phyloP scores from a whole-genome alignment of 2,329 filamentous ascomycete species.

The Diaporthe ilicicola region DNA sequence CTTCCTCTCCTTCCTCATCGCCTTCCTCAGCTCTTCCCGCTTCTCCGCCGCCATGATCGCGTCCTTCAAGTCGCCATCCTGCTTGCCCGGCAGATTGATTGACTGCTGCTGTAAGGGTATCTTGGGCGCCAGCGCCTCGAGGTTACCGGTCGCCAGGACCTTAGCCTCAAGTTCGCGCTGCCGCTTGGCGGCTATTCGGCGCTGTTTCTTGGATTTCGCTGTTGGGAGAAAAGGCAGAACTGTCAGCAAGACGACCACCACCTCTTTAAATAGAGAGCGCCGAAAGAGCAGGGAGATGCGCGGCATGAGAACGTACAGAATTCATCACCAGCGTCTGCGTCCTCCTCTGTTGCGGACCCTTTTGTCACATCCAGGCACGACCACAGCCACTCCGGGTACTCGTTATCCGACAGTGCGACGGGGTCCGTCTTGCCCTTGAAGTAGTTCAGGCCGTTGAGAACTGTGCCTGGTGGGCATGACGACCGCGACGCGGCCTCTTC shows the following conservation, averaged over 20 bases:
- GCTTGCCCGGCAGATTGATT: constrained; percentile 71
- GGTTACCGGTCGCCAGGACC: constrained; percentile 71
- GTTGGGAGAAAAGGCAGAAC: not conserved
- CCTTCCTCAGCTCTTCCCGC: constrained; percentile 71
- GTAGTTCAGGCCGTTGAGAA: constrained; percentile 79
- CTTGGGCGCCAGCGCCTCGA: constrained; percentile 71
- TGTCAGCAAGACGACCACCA: not conserved
- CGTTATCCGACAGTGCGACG: constrained; percentile 75
- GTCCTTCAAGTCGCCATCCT: constrained; percentile 52
- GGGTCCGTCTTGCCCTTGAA: constrained; percentile 78
- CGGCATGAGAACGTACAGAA: constrained; percentile 71
- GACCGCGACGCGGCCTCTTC: constrained; percentile 45
- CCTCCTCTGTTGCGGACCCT: constrained; percentile 57
- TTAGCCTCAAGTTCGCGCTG: constrained; percentile 64
- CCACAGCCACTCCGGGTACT: constrained; percentile 87
- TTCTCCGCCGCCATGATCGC: constrained; percentile 58
- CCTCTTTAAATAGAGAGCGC: no score
- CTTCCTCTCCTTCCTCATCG: constrained; percentile 78
- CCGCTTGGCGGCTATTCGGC: constrained; percentile 74
- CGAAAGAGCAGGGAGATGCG: not conserved
- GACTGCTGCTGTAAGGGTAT: constrained; percentile 81
- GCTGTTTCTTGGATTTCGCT: constrained; percentile 89
- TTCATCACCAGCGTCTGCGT: constrained; percentile 72
- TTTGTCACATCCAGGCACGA: constrained; percentile 70
- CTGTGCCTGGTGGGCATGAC: constrained; percentile 72